These are phyloP conservation scores for Fusarium nematophilum DNA, from an alignment of 2,329 filamentous ascomycete species.

Conservation along the genomic window DNA sequence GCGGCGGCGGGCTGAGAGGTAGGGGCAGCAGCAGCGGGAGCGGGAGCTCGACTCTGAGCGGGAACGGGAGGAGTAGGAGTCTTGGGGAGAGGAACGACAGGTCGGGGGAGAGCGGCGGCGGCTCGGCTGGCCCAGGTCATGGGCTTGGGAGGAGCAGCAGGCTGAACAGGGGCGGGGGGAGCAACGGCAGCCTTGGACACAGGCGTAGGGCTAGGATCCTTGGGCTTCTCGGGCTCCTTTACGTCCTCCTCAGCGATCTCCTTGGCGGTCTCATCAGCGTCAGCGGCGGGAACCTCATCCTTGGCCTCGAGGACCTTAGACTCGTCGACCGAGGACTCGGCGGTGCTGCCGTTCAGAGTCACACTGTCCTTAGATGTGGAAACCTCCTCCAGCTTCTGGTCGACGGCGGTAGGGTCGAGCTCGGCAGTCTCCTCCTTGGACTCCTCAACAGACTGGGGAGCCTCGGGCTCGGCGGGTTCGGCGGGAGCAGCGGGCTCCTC, in stretches of 20 bases:
- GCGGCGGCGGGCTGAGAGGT: constrained; percentile 52
- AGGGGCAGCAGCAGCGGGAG: constrained; percentile 55
- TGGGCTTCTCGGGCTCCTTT: constrained; percentile 73
- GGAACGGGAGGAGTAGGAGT: constrained; percentile 64
- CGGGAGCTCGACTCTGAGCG: constrained; percentile 62
- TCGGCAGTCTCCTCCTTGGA: constrained; percentile 42
- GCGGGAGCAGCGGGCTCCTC: constrained; percentile 45
- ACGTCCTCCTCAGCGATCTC: constrained; percentile 66
- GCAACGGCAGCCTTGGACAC: constrained; percentile 48
- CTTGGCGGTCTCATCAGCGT: constrained; percentile 62
- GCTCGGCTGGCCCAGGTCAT: constrained; percentile 81
- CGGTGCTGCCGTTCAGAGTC: constrained; percentile 47
- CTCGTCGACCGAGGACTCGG: constrained; percentile 51
- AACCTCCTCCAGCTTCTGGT: constrained; percentile 81
- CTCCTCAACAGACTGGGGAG: constrained; percentile 45
- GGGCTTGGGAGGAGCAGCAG: constrained; percentile 64
- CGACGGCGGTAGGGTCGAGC: constrained; percentile 67
- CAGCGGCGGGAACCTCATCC: constrained; percentile 49
- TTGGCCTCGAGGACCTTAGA: constrained; percentile 54
- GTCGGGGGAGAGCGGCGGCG: constrained; percentile 67
- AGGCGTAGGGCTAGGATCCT: constrained; percentile 69
- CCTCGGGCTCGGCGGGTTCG: constrained; percentile 51
- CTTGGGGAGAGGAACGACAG: constrained; percentile 68
- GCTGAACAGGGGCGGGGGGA: constrained; percentile 56
- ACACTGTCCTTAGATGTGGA: constrained; percentile 51